Percentiles rank a stretch among this genome's conserved stretches.
Evolutionary conservation across 768 basidiomycete species (phyloP).

Genomic region (Kwoniella newhampshirensis): DNA sequence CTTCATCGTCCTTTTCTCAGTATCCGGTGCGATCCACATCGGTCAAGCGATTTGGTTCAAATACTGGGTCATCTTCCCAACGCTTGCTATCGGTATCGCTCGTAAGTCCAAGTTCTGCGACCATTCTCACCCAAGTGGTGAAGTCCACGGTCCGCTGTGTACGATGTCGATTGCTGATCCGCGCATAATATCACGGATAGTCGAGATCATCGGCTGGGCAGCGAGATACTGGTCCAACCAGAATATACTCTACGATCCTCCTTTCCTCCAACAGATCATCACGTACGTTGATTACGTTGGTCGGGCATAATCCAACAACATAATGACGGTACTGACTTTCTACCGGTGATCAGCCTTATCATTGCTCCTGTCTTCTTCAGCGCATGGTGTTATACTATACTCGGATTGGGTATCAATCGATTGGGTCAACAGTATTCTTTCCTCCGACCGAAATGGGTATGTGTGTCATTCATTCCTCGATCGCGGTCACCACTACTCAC

Average conservation of each 20-base stretch:
- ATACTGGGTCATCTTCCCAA: conserved; percentile 48
- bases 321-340: conserved; percentile 1
- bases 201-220: conserved; percentile 44
- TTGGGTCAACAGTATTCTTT: conserved; percentile 21
- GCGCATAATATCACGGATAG: no score
- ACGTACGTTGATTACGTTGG: conserved; percentile 23
- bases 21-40: conserved; percentile 22
- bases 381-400: conserved; percentile 30
- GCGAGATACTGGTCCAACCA: conserved; percentile 36
- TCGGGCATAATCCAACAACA: no score
- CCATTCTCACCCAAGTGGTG: no score
- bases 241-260: conserved; percentile 31
- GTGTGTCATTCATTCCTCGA: background rate
- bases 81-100: conserved; percentile 19
- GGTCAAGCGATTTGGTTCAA: conserved; percentile 25
- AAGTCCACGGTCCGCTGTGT: conserved; percentile 1
- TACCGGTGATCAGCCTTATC: conserved; percentile 21
- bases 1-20: conserved; percentile 34
- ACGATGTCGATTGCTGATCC: background rate
- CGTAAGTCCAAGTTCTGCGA: conserved; percentile 11
- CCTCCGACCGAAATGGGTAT: conserved; percentile 6
- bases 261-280: conserved; percentile 40
- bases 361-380: conserved; percentile 44
- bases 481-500: conserved; percentile 18
- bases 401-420: conserved; percentile 30